Evolutionary conservation across 345 rosid genomes (phyloP).

Genomic region (Bretschneidera sinensis): DNA sequence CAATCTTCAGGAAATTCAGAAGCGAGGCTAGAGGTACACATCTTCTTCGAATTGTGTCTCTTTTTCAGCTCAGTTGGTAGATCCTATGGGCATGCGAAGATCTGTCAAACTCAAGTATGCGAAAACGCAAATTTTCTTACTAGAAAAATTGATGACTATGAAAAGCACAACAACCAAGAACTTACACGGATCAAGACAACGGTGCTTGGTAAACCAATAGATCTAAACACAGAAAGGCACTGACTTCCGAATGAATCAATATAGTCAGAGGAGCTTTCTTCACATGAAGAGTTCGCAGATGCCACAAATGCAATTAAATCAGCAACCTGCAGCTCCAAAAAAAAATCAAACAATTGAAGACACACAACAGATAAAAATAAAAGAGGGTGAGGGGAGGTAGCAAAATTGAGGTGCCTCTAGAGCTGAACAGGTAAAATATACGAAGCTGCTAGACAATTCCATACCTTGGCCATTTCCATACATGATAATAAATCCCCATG

Average conservation of each 20-base stretch:
- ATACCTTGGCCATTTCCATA: slow-evolving; percentile 95
- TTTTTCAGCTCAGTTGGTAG: slow-evolving; percentile 63
- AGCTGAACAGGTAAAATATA: not conserved
- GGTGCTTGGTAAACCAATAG: slow-evolving; percentile 86
- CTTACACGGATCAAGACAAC: slow-evolving; percentile 84
- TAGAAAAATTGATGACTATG: slow-evolving; percentile 4
- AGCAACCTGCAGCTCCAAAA: slow-evolving; percentile 61
- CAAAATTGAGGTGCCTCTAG: not conserved
- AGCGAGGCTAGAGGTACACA: slow-evolving; percentile 56
- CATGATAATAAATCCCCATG: slow-evolving; percentile 76
- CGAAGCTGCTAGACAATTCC: not conserved
- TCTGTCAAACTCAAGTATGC: slow-evolving; percentile 6
- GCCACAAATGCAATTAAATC: slow-evolving; percentile 96
- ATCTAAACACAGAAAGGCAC: slow-evolving; percentile 82
- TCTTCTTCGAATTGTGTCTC: slow-evolving; percentile 63
- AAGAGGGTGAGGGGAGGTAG: not conserved
- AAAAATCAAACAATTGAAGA: slow-evolving; percentile 1
- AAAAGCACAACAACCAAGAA: slow-evolving; percentile 15
- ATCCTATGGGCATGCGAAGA: slow-evolving; percentile 41
- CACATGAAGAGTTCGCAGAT: slow-evolving; percentile 53
- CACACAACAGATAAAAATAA: not conserved
- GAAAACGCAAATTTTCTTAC: not conserved
- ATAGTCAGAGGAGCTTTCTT: slow-evolving; percentile 41
- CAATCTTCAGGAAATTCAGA: slow-evolving; percentile 87
- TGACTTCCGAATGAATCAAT: slow-evolving; percentile 81